Evolutionary conservation across 2,329 filamentous ascomycete genomes (phyloP).

Genomic region (Bisporella sp.): DNA sequence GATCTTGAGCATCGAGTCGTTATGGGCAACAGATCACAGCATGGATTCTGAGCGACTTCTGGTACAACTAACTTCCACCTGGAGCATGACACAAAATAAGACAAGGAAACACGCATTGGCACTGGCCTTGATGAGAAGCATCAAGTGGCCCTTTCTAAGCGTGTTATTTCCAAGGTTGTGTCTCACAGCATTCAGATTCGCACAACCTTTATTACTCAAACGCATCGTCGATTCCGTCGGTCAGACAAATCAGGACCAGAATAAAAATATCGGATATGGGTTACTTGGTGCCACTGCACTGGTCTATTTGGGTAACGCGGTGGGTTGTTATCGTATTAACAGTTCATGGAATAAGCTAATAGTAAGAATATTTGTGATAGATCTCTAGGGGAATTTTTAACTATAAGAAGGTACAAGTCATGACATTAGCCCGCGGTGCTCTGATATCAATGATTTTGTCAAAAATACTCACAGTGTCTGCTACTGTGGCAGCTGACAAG

Average conservation of each 20-base stretch:
- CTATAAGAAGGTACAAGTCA: neutral
- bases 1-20: neutral
- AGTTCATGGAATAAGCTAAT: neutral
- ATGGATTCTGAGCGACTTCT: neutral
- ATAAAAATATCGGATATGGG: neutral
- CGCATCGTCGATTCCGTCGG: neutral
- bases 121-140: neutral
- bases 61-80: neutral
- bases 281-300: neutral
- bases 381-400: neutral
- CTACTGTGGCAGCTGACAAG: neutral
- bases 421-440: neutral
- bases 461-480: neutral
- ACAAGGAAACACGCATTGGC: neutral
- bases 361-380: neutral
- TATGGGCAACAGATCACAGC: neutral
- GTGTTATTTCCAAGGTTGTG: neutral
- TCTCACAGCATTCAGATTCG: neutral
- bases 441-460: neutral
- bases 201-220: neutral
- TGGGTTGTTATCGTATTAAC: neutral
- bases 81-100: neutral
- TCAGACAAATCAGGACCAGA: neutral
- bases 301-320: neutral
- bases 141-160: neutral